Base-by-base conservation (phyloP, 2,329 filamentous ascomycete genomes). In the Fusarium musae region DNA sequence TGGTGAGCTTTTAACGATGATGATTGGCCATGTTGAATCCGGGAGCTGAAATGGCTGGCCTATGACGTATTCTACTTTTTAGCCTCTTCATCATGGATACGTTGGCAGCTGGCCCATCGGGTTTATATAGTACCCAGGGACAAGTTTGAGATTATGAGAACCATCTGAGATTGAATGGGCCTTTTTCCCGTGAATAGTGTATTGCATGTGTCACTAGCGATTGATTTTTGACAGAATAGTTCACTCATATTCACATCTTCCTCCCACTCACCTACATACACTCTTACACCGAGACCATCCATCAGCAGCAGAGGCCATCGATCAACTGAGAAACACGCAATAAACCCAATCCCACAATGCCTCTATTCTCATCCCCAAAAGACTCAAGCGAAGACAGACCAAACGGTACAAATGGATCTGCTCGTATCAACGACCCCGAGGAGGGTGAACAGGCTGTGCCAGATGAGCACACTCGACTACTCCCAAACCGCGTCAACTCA, bases 401-500 rank as follows among this genome's bases (percentile, higher is more conserved):
- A 30, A 62, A 66, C n/a, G 66, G 70, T 23, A 52, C 69, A 43
- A 65, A 73, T 53, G 69, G 62, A 23, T 59, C 54, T 47, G 65
- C 54, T 28, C 30, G 9, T n/a, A 21, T 30, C 39, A 37, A 62
- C 26, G 65, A 59, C 6, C 40, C 63, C 39, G 77, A 80, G n/a
- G 77, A 78, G 19, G 76, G 66, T 12, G 76, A 79, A 28, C 76
- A 74, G 36, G 69, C 78, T 26, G 72, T 77, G 19, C 80, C 86
- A 11, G 83, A 88, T 72, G 88, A 91, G 78, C 87, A 88, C 72
- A 90, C 88, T 6, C 88, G 93, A 36, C 86, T 97, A 74, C 87
- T 97, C 32, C 91, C 91, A 42, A 92, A 91, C 77, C 88, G 90
- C 64, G 84, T 90, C 47, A 88, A 93, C 78, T 85, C 86, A 75